Base-by-base conservation (phyloP, 768 basidiomycete species). In the Daedaleopsis nitida region DNA sequence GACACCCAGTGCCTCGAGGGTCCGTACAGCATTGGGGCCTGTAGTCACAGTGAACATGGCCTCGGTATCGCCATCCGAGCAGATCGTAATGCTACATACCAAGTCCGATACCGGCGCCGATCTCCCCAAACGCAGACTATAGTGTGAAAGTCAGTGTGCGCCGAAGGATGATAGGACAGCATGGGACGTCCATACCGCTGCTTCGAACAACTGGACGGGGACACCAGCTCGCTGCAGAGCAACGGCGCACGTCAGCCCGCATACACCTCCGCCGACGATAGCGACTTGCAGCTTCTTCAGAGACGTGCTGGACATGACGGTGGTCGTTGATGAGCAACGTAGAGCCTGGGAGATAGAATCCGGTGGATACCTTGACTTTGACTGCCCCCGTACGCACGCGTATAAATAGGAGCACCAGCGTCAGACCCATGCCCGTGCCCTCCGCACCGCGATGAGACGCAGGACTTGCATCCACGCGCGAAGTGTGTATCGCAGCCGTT, bases 231-330 rank as follows among this genome's bases (percentile, higher is more conserved):
- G 75, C 13, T 65, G 55, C 38, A 86, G 74, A 32, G 73, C 79
- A 44, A 80, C 72, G 5, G 84, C 83, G 62, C 77, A 79, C 1
- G 78, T 74, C 9, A 86, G 70, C 16, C 83, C 83, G 58, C 78
- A 81, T 69, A 85, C 78, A 11, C 85, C 84, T 24, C 83, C 83
- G 19, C 85, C 84, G 5, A 86, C 75, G 44, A 86, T 78, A 0
- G 82, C 83, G 34, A 85, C 75, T 35, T 74, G 70, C 60, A 84
- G 77, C 49, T 56, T 62, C 47, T 49, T 24, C 7, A 21, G 47
- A 14, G 21, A 24, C 14, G 23, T 13, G 23, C 23, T 7, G 23
- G 45, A n/a, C 38, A 52, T 52, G 21, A 32, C 27, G 27, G 27
- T 32, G 27, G 27, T 3, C 27, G 27, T 3, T 32, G 27, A 32